Evolutionary conservation across 208 protist species (phyloP), one percentile per base, ranked within the genome.

Genomic region (Balamuthia mandrillaris): DNA sequence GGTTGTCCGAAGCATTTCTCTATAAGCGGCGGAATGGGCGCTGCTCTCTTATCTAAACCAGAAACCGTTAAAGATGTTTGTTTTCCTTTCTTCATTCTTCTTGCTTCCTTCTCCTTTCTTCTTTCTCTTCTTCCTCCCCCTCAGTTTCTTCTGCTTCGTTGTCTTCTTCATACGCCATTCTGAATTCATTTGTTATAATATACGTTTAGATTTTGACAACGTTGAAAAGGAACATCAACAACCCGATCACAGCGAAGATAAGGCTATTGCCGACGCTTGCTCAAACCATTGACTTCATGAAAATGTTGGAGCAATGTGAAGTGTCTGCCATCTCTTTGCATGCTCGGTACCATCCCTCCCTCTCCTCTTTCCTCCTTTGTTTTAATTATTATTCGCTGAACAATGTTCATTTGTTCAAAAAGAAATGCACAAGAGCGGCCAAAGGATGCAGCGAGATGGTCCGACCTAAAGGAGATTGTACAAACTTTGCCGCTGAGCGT

Each of bases 1-100:
- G 97, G 98, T 51, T 99, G 98, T 84, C 98, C 98, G 0, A 98
- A 98, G 84, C 92, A 94, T 68, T 99, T 98, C 86, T 98, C 96
- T 85, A 89, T 97, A 27, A 87, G 90, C 10, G 97, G 97, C 61
- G 97, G 97, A 7, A 99, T 99, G 96, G 98, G 98, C 24, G 93
- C 96, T 0, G 96, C 96, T 7, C 90, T 99, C 27, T 95, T 99
- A 90, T 49, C 60, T 16, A 49, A 91, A 45, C 87, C 88, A 24
- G 92, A 94, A 1, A 88, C 39, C 3, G 84, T 85, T 5, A 70
- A 52, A 24, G 85, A 90, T 31, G 56, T 89, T 21, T 21, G 44
- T 58, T 16, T 54, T 10, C 21, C 51, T 10, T 29, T 49, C 24
- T 21, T 47, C 29, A 77, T 63, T 31, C 2, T 16, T 60, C 9